Evolutionary conservation across 1,284 basidiomycete genomes (phyloP), one percentile per base, ranked within the genome.

Genomic region (Thecaphora thlaspeos): DNA sequence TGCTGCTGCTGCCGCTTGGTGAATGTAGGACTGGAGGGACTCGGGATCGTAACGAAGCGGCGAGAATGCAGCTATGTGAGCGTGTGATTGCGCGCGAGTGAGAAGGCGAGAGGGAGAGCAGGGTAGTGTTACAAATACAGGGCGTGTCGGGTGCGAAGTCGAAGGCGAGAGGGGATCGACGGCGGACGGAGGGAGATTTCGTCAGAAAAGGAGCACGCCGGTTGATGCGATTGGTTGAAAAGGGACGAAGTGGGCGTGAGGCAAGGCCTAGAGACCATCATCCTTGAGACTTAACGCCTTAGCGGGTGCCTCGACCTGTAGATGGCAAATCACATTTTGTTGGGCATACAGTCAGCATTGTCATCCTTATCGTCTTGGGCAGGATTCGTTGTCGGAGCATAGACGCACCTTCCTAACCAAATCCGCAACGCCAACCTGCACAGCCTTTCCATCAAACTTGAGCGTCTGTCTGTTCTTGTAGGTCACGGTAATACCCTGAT

Each of bases 391-490:
- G n/a, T 5, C 22, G 18, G n/a, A 41, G 26, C 1, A 40, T 17
- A 23, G 2, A 48, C 55, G 1, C 53, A 65, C 62, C 58, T 61
- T 65, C 45, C 50, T 56, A 2, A 65, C 47, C 28, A 65, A 22
- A 8, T 61, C 62, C 5, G 43, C 24, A 28, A 65, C 26, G 12
- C 32, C 34, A 12, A 46, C 22, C 19, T 49, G 44, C 1, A 45
- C 43, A 12, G 57, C 50, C 14, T 42, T 12, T 14, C 30, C 37
- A 24, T 65, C 62, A 15, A 65, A 48, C 40, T 50, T 48, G 5
- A 65, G 45, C 26, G 38, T 57, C 44, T 57, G 46, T 52, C 61
- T 65, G 58, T 65, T 61, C 51, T 58, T 61, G 52, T 65, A 65
- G 15, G 55, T 61, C 11, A 65, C 36, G 21, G 54, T 47, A 22